Evolutionary conservation across 148 eudicot genomes (phyloP), one percentile per base, ranked within the genome.

Genomic region (Hydrangea macrophylla): DNA sequence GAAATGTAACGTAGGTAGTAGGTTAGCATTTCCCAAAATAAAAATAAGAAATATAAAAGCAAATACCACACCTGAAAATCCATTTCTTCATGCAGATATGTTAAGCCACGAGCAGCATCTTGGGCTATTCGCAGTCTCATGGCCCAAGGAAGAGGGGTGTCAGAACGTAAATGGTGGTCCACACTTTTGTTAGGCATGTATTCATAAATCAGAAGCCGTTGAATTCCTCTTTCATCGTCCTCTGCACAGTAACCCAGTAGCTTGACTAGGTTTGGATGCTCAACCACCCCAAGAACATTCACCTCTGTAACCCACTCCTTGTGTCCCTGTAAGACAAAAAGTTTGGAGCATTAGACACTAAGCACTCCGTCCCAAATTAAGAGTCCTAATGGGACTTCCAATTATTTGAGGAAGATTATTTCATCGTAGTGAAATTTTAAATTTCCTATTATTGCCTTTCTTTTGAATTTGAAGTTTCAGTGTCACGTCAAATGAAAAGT

Each of bases 261-360:
- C 56, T 88, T 93, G 64, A 93, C 98, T n/a, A 93, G 92, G 66
- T 93, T 88, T 51, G 86, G 81, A 81, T 93, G 98, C 65, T 90
- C 98, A 73, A 85, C 96, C 32, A 90, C 86, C 70, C 98, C 96
- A 55, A 93, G 89, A 68, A 93, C 86, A 70, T 89, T 86, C 23
- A 93, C 96, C 77, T 93, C 98, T 44, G 96, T 85, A 51, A 90
- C 84, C 98, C 98, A 93, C 75, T 93, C 96, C 80, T 90, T 93
- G 79, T 90, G 98, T 62, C 98, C 98, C 98, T 93, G 76, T 55
- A 67, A 40, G 55, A 67, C 23, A 58, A 40, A 64, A 55, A 8
- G 28, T n/a, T 20, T 36, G 22, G 12, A 67, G 39, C 22, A 62
- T 48, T 6, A 48, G 53, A 48, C 5, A 48, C 17, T 42, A 42